Percentiles rank a stretch among this genome's conserved stretches.
phyloP scores from a whole-genome alignment of 2,329 filamentous ascomycete species.

The Botrytis cinerea region DNA sequence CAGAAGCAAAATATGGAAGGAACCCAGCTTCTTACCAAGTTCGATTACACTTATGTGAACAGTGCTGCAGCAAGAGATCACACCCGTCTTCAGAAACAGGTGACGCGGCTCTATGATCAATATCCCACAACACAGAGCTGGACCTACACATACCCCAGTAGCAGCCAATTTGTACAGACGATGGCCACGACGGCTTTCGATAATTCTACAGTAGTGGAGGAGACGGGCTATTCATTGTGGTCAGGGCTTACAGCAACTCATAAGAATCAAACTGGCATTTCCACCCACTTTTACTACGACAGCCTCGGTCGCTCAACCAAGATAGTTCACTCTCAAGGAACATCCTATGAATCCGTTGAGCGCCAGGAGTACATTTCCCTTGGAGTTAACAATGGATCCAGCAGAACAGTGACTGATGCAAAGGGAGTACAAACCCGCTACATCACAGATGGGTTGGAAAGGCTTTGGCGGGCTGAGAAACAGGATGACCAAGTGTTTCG shows the following conservation, averaged over 20 bases:
- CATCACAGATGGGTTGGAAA: conserved; percentile 14
- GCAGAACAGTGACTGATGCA: conserved; percentile 3
- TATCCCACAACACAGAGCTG: conserved; percentile 14
- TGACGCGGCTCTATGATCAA: conserved; percentile 3
- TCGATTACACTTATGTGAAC: conserved; percentile 17
- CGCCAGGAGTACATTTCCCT: conserved; percentile 6
- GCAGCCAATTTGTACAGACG: neutral
- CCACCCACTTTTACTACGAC: neutral
- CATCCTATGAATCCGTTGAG: conserved; percentile 2
- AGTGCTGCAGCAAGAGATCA: conserved; percentile 7
- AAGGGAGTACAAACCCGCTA: conserved; percentile 18
- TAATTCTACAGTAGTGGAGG: conserved; percentile 3
- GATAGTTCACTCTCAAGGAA: neutral
- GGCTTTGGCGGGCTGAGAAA: conserved; percentile 12
- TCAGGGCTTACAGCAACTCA: conserved; percentile 1
- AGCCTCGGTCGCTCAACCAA: neutral
- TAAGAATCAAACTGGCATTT: conserved; percentile 8
- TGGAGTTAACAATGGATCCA: neutral
- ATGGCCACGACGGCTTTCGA: conserved; percentile 7
- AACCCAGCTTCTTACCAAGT: neutral
- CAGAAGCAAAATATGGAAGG: neutral
- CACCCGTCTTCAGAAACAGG: conserved; percentile 9
- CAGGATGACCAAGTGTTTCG: conserved; percentile 8
- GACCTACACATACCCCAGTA: neutral
- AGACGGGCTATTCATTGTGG: conserved; percentile 11